A percentile compares a stretch with the other conserved stretches of the same genome.
These are phyloP conservation scores for Pneumocystis murina DNA, from an alignment of 1,139 yeast genomes.

Conservation along the genomic window DNA sequence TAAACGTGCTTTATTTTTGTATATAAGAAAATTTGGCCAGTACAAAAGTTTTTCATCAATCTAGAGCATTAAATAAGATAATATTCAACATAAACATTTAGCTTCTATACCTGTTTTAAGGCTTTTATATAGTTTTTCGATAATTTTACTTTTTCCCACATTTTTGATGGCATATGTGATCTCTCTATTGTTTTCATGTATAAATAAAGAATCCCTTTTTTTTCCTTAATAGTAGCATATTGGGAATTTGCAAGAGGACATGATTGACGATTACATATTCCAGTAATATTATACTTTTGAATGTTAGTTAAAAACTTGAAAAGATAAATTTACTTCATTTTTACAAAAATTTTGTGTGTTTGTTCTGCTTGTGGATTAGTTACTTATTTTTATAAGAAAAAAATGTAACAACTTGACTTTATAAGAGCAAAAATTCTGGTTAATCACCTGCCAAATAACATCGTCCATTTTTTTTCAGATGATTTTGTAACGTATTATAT, in stretches of 20 bases:
- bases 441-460: slow-evolving; percentile 82
- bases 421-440: slow-evolving; percentile 79
- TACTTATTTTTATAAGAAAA: not conserved
- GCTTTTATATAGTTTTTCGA: slow-evolving; percentile 83
- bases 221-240: slow-evolving; percentile 83
- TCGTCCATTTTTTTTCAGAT: slow-evolving; percentile 22
- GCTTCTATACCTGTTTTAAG: slow-evolving; percentile 38
- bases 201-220: slow-evolving; percentile 74
- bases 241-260: slow-evolving; percentile 94
- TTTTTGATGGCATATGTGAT: slow-evolving; percentile 81
- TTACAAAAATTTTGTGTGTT: slow-evolving; percentile 13
- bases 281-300: slow-evolving; percentile 72
- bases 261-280: slow-evolving; percentile 80
- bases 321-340: slow-evolving; percentile 41
- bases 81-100: not conserved
- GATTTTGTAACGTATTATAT: no score
- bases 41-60: slow-evolving; percentile 73
- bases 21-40: slow-evolving; percentile 85
- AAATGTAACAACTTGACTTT: slow-evolving; percentile 36
- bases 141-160: slow-evolving; percentile 87
- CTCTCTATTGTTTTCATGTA: slow-evolving; percentile 97
- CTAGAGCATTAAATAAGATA: not conserved
- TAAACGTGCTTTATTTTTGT: slow-evolving; percentile 88
- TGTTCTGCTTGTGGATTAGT: not conserved
- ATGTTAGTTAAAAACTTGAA: slow-evolving; percentile 62